Evolutionary conservation across 352 stramenopile species (phyloP).

Genomic region (Phytophthora pinifolia): DNA sequence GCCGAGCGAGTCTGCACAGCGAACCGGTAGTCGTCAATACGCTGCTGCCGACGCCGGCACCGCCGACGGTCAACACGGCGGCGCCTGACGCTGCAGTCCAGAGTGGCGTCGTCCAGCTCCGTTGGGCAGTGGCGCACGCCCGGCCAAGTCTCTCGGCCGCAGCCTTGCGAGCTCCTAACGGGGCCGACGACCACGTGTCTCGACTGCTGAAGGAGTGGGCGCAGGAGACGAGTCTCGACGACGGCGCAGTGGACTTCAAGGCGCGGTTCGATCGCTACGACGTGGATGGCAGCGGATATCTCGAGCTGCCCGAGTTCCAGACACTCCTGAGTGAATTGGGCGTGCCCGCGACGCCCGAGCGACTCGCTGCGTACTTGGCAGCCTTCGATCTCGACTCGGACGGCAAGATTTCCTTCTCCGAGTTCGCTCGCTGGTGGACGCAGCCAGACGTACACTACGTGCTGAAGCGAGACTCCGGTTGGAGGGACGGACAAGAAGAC

Average conservation of each 20-base stretch:
- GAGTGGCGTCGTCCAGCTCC: slow-evolving; percentile 45
- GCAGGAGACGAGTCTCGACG: slow-evolving; percentile 74
- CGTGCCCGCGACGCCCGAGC: slow-evolving; percentile 75
- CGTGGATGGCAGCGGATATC: slow-evolving; percentile 64
- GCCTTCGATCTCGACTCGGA: slow-evolving; percentile 83
- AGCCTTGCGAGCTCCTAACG: slow-evolving; percentile 44
- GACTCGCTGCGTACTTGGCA: slow-evolving; percentile 79
- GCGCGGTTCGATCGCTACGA: slow-evolving; percentile 80
- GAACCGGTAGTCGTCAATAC: slow-evolving; percentile 83
- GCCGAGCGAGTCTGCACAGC: slow-evolving; percentile 67
- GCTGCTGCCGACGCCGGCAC: slow-evolving; percentile 64
- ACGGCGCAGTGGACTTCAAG: slow-evolving; percentile 68
- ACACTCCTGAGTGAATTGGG: slow-evolving; percentile 87
- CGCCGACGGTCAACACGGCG: slow-evolving; percentile 30
- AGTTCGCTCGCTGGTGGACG: slow-evolving; percentile 91
- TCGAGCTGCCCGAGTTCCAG: slow-evolving; percentile 85
- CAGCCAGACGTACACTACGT: slow-evolving; percentile 79
- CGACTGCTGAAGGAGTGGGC: slow-evolving; percentile 86
- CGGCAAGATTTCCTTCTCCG: slow-evolving; percentile 81
- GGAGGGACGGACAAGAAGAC: slow-evolving; percentile 6
- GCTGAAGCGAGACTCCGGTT: slow-evolving; percentile 65
- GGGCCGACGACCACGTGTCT: slow-evolving; percentile 56
- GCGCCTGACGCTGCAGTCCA: slow-evolving; percentile 34
- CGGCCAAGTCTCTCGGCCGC: slow-evolving; percentile 51
- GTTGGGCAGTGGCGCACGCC: slow-evolving; percentile 48